A percentile compares a stretch with the other conserved stretches of the same genome.
phyloP scores from a whole-genome alignment of 345 rosid species.

The Durio zibethinus region DNA sequence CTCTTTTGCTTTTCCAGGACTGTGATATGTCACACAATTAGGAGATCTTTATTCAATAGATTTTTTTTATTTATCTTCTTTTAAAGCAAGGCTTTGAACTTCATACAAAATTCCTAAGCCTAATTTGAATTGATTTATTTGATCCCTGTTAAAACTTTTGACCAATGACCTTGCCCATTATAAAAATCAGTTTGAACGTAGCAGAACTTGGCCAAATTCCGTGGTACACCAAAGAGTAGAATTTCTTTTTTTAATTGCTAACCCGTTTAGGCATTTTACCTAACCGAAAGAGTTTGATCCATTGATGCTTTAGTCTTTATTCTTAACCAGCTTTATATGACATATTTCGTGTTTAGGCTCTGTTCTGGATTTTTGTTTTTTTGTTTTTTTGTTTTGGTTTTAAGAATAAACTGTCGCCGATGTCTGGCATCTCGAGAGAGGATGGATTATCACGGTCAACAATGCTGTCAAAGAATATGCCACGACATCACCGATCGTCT shows the following conservation, averaged over 20 bases:
- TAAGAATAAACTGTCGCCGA: background rate
- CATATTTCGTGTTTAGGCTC: background rate
- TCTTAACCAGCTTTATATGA: background rate
- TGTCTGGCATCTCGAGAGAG: background rate
- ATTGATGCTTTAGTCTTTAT: background rate
- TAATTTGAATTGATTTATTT: background rate
- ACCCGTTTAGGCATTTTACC: background rate
- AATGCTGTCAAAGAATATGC: background rate
- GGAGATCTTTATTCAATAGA: no score
- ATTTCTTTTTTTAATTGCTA: background rate
- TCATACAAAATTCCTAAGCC: background rate
- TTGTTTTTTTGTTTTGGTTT: background rate
- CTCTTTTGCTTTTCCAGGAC: slow-evolving; percentile 2
- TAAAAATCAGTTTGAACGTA: background rate
- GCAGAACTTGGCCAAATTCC: background rate
- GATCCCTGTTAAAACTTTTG: background rate
- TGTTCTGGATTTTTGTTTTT: background rate
- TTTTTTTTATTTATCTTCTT: background rate
- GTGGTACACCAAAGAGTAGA: no score
- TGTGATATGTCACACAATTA: background rate
- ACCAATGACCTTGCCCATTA: background rate
- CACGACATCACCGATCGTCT: background rate
- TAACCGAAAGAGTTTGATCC: background rate
- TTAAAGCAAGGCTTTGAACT: background rate
- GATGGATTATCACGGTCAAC: background rate